Conservation (phyloP, 441 rosid genomes). For the Syzygium syzygioides region DNA sequence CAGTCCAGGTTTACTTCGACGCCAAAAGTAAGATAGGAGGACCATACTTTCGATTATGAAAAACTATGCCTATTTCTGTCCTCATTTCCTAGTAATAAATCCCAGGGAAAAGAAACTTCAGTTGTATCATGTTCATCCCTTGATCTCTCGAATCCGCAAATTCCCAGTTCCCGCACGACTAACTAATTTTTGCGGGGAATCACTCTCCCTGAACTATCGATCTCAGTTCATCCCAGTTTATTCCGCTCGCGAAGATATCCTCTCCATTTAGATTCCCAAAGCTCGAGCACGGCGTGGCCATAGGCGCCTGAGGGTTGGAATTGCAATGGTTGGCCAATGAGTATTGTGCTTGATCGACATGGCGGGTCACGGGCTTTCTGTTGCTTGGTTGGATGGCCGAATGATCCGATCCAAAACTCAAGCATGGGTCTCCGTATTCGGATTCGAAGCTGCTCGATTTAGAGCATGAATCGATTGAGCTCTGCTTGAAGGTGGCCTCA, state of each 20-base stretch:
- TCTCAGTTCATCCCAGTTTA: constrained; percentile 2
- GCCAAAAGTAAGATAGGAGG: not conserved
- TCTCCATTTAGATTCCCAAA: not conserved
- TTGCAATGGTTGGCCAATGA: not conserved
- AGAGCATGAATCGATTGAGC: not conserved
- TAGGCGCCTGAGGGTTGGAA: not conserved
- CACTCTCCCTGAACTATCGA: not conserved
- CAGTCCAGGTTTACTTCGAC: not conserved
- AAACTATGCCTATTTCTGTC: not conserved
- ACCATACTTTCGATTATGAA: not conserved
- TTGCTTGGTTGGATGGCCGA: not conserved
- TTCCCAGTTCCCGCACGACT: not conserved
- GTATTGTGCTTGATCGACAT: not conserved
- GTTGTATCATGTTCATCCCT: not conserved
- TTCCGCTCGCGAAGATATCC: not conserved
- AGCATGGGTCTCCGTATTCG: not conserved
- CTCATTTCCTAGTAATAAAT: not conserved
- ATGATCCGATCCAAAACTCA: not conserved
- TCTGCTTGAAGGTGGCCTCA: not conserved
- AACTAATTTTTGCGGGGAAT: not conserved
- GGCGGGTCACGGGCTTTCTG: not conserved
- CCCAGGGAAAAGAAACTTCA: not conserved
- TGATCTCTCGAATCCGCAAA: not conserved
- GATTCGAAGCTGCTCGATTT: not conserved
- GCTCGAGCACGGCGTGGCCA: not conserved